A percentile compares a stretch with the other conserved stretches of the same genome.
These are phyloP conservation scores for Candida glaebosa DNA, from an alignment of 805 yeast species.

Conservation along the genomic window DNA sequence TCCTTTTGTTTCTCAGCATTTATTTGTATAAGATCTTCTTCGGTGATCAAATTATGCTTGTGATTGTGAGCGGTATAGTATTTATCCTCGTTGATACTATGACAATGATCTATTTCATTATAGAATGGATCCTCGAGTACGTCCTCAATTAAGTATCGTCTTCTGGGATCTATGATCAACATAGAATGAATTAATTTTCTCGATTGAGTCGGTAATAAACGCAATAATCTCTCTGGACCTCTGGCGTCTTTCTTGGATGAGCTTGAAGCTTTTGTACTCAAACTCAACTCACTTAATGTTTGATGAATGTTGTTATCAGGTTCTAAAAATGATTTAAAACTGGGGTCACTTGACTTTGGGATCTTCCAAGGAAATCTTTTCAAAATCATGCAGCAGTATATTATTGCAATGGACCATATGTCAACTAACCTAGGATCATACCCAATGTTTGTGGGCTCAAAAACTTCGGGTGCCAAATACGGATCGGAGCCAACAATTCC, in stretches of 20 bases:
- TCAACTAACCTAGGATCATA: slow-evolving; percentile 90
- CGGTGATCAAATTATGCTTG: slow-evolving; percentile 65
- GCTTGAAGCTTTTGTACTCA: slow-evolving; percentile 1
- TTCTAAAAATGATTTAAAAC: slow-evolving; percentile 62
- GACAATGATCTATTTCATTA: slow-evolving; percentile 54
- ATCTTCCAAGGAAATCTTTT: slow-evolving; percentile 94
- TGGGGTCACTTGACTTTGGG: slow-evolving; percentile 73
- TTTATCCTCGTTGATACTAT: slow-evolving; percentile 13
- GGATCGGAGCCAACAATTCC: slow-evolving; percentile 98
- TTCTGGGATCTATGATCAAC: slow-evolving; percentile 57
- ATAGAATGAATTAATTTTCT: slow-evolving; percentile 60
- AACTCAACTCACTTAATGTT: slow-evolving; percentile 1
- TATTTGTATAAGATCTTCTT: slow-evolving; percentile 50
- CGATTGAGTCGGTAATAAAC: slow-evolving; percentile 66
- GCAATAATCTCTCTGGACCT: slow-evolving; percentile 73
- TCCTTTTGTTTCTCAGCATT: slow-evolving; percentile 27
- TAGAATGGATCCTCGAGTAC: slow-evolving; percentile 60
- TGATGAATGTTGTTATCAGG: slow-evolving; percentile 6
- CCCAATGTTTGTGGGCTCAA: slow-evolving; percentile 36
- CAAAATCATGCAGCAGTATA: slow-evolving; percentile 85
- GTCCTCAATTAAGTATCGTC: slow-evolving; percentile 57
- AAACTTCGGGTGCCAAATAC: slow-evolving; percentile 89
- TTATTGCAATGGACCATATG: slow-evolving; percentile 91
- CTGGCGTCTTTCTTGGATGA: slow-evolving; percentile 18
- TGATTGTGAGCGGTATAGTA: slow-evolving; percentile 38